phyloP scores from a whole-genome alignment of 257 asterid species.

The Solanum pinnatisectum region DNA sequence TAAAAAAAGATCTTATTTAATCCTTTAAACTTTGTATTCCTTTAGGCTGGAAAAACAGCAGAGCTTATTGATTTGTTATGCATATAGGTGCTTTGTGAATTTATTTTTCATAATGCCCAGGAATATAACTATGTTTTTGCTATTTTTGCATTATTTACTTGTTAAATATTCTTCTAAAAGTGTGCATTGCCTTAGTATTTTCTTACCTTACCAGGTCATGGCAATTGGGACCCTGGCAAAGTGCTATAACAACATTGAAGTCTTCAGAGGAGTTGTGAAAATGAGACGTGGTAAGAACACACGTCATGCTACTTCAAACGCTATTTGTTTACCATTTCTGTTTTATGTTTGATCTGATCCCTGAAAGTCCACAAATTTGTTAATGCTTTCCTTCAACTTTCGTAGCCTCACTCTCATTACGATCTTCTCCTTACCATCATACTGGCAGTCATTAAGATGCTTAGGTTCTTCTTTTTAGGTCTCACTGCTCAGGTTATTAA shows the following conservation, averaged over 20 bases:
- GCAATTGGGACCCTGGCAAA: constrained; percentile 94
- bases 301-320: neutral
- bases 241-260: constrained; percentile 87
- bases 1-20: neutral
- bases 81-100: neutral
- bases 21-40: neutral
- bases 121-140: neutral
- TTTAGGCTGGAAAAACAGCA: neutral
- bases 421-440: neutral
- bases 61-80: neutral
- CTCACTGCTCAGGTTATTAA: constrained; percentile 83
- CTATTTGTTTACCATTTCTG: neutral
- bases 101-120: neutral
- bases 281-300: constrained; percentile 84
- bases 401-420: neutral
- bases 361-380: neutral
- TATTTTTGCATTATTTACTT: neutral
- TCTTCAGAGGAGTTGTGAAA: constrained; percentile 89
- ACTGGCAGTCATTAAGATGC: neutral
- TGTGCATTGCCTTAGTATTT: neutral
- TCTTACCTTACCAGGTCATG: constrained; percentile 55
- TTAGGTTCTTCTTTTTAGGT: constrained; percentile 34
- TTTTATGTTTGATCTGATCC: neutral
- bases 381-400: neutral
- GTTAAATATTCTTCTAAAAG: neutral